Conservation (phyloP, 352 stramenopile species). For the Phytophthora cactorum region DNA sequence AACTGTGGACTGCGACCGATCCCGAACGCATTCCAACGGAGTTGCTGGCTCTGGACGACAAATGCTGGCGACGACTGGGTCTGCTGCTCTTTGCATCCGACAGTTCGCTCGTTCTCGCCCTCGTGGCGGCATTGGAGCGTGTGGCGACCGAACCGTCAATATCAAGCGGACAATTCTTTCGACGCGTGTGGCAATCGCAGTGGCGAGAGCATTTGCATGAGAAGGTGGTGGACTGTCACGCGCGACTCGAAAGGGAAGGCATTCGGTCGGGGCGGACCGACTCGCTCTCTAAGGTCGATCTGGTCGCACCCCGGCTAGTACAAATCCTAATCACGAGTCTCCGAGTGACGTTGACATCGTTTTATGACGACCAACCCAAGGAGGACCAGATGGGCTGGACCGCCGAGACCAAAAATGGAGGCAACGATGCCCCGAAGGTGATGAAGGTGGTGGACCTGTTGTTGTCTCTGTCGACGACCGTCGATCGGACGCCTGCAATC, state of each 20-base stretch:
- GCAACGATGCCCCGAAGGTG: slow-evolving; percentile 15
- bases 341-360: slow-evolving; percentile 21
- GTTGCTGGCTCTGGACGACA: slow-evolving; percentile 23
- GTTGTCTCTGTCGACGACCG: slow-evolving; percentile 22
- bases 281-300: slow-evolving; percentile 19
- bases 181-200: slow-evolving; percentile 22
- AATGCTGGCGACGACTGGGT: slow-evolving; percentile 33
- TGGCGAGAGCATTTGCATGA: slow-evolving; percentile 30
- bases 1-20: slow-evolving; percentile 25
- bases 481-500: slow-evolving; percentile 12
- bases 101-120: slow-evolving; percentile 21
- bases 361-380: slow-evolving; percentile 19
- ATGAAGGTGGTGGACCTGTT: slow-evolving; percentile 38
- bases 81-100: slow-evolving; percentile 35
- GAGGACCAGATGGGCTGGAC: slow-evolving; percentile 9
- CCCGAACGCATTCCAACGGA: slow-evolving; percentile 14
- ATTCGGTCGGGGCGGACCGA: slow-evolving; percentile 21
- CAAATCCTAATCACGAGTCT: slow-evolving; percentile 36
- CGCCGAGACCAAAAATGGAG: not conserved
- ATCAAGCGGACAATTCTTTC: slow-evolving; percentile 16
- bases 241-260: slow-evolving; percentile 27
- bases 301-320: slow-evolving; percentile 32
- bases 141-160: slow-evolving; percentile 5
- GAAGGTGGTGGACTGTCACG: slow-evolving; percentile 32
- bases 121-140: slow-evolving; percentile 30